These are phyloP conservation scores for Scheffersomyces spartinae DNA, from an alignment of 805 yeast species.

Conservation along the genomic window DNA sequence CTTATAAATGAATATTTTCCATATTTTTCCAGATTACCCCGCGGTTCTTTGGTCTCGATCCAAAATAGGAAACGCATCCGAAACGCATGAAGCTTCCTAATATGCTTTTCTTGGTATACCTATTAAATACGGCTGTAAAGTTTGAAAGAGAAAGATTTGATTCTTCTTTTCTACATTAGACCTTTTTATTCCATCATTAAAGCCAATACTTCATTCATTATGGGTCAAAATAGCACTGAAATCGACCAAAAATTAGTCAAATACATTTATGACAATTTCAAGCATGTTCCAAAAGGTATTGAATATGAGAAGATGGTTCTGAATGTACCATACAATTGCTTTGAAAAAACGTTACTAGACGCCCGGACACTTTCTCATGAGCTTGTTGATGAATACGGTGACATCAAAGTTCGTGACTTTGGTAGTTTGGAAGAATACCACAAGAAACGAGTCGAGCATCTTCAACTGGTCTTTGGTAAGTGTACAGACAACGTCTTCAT, in stretches of 20 bases:
- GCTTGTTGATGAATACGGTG: slow-evolving; percentile 19
- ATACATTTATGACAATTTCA: slow-evolving; percentile 21
- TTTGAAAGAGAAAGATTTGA: no score
- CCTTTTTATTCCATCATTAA: no score
- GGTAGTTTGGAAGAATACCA: slow-evolving; percentile 14
- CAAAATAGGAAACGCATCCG: no score
- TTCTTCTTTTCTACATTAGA: no score
- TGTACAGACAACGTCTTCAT: slow-evolving; percentile 27
- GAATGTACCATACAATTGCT: slow-evolving; percentile 34
- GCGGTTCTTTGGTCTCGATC: no score
- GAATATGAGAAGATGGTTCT: slow-evolving; percentile 49
- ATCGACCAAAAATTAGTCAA: slow-evolving; percentile 21
- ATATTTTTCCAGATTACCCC: no score
- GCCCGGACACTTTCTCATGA: slow-evolving; percentile 24
- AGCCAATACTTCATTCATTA: no score
- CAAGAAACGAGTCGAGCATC: slow-evolving; percentile 24
- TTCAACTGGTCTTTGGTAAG: slow-evolving; percentile 37
- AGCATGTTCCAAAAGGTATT: slow-evolving; percentile 22
- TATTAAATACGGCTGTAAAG: no score
- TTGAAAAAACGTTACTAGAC: slow-evolving; percentile 13
- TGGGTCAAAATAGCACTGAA: slow-evolving; percentile 5
- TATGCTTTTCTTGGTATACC: no score
- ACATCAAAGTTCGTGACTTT: slow-evolving; percentile 21
- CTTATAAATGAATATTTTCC: no score
- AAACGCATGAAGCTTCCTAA: no score